Percentiles rank a stretch among this genome's conserved stretches.
Evolutionary conservation across 2,329 filamentous ascomycete species (phyloP).

Genomic region (Cytospora schulzeri): DNA sequence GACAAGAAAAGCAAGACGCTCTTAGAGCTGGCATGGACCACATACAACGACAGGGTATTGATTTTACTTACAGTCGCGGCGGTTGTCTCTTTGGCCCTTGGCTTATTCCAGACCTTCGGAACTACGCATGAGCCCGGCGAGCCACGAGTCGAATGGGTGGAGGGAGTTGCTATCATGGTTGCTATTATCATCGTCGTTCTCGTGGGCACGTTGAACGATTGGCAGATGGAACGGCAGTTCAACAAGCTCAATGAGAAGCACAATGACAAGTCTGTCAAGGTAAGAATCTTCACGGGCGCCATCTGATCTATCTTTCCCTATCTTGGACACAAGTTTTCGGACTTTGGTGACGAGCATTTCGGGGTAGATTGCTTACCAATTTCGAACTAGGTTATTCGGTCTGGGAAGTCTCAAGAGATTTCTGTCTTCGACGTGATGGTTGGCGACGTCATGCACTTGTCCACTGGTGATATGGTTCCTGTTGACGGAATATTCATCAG

Average conservation of each 20-base stretch:
- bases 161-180: constrained; percentile 67
- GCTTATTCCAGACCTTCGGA: constrained; percentile 67
- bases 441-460: constrained; percentile 69
- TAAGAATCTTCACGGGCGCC: background rate
- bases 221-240: constrained; percentile 69
- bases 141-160: constrained; percentile 63
- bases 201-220: constrained; percentile 66
- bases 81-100: constrained; percentile 65
- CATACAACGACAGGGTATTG: constrained; percentile 70
- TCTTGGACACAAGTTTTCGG: too few species aligned
- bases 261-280: constrained; percentile 59
- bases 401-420: constrained; percentile 64
- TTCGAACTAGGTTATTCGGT: constrained; percentile 60
- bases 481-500: constrained; percentile 71
- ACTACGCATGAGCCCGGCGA: constrained; percentile 45
- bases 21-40: constrained; percentile 64
- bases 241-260: constrained; percentile 63
- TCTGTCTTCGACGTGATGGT: constrained; percentile 68
- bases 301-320: too few species aligned
- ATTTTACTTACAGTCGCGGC: constrained; percentile 68
- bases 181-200: constrained; percentile 66
- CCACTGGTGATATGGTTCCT: constrained; percentile 70
- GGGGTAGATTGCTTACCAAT: background rate
- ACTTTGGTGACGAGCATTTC: too few species aligned
- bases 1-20: constrained; percentile 65